A percentile compares a stretch with the other conserved stretches of the same genome.
Evolutionary conservation across 108 stramenopile genomes (phyloP).

Genomic region (Conticribra weissflogii): DNA sequence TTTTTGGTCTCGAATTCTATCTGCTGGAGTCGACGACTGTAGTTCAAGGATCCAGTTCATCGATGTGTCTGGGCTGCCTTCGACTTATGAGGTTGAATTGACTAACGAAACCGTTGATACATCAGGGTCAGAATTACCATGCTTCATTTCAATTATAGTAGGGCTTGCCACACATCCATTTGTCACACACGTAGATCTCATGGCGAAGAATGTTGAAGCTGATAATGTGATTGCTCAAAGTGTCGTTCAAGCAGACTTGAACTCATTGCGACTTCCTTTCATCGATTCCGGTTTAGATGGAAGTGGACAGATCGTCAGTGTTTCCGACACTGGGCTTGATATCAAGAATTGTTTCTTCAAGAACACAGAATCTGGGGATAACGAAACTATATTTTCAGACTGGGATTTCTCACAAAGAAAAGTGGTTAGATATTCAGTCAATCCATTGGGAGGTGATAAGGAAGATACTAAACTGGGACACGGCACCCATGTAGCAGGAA

Average conservation of each 20-base stretch:
- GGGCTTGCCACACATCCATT: slow-evolving; percentile 13
- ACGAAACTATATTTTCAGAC: background rate
- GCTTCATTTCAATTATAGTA: slow-evolving; percentile 9
- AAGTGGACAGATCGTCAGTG: slow-evolving; percentile 31
- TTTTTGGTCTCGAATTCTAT: slow-evolving; percentile 23
- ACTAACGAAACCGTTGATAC: background rate
- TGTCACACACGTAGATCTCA: slow-evolving; percentile 2
- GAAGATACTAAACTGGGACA: slow-evolving; percentile 28
- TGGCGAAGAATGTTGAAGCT: slow-evolving; percentile 6
- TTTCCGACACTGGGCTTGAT: slow-evolving; percentile 50
- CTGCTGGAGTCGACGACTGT: slow-evolving; percentile 1
- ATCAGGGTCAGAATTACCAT: background rate
- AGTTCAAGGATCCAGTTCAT: slow-evolving; percentile 5
- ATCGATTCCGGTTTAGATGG: slow-evolving; percentile 36
- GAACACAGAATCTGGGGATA: background rate
- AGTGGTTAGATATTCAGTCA: slow-evolving; percentile 38
- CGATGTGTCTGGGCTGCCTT: background rate
- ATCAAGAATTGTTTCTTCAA: slow-evolving; percentile 46
- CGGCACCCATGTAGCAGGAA: slow-evolving; percentile 54
- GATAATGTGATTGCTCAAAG: slow-evolving; percentile 23
- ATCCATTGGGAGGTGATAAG: slow-evolving; percentile 18
- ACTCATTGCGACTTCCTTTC: slow-evolving; percentile 17
- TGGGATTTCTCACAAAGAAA: slow-evolving; percentile 28
- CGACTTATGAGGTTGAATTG: slow-evolving; percentile 4
- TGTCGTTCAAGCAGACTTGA: background rate